Percentiles rank a stretch among this genome's conserved stretches.
Conservation (phyloP, 1,139 yeast species). For the Geotrichum europaeum region DNA sequence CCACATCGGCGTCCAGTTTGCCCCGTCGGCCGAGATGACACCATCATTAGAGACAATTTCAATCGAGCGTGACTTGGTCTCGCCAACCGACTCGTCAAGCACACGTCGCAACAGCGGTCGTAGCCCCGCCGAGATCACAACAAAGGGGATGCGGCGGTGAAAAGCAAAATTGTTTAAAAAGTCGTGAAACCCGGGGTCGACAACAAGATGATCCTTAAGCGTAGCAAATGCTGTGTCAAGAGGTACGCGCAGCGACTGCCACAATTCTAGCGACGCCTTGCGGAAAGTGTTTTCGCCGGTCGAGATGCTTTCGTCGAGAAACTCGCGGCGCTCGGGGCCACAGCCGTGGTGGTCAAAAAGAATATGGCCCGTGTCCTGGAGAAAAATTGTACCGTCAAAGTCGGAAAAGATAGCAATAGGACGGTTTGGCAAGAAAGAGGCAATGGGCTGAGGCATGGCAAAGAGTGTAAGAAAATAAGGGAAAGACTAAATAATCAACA, state of each 20-base stretch:
- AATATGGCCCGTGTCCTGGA: slow-evolving; percentile 43
- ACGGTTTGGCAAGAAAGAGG: slow-evolving; percentile 10
- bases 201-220: slow-evolving; percentile 46
- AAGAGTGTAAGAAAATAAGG: not conserved
- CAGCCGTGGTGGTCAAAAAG: slow-evolving; percentile 42
- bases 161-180: slow-evolving; percentile 49
- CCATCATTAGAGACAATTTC: slow-evolving; percentile 59
- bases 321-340: slow-evolving; percentile 37
- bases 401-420: slow-evolving; percentile 39
- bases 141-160: slow-evolving; percentile 48
- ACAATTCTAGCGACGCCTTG: slow-evolving; percentile 41
- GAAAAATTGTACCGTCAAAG: slow-evolving; percentile 43
- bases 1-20: slow-evolving; percentile 54
- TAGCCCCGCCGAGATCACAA: slow-evolving; percentile 62
- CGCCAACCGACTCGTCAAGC: slow-evolving; percentile 52
- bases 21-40: slow-evolving; percentile 38
- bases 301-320: slow-evolving; percentile 37
- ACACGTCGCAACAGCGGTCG: slow-evolving; percentile 57
- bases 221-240: slow-evolving; percentile 50
- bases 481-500: not conserved
- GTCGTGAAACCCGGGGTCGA: slow-evolving; percentile 55
- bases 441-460: not conserved
- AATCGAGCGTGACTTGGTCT: slow-evolving; percentile 48
- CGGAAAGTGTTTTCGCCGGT: slow-evolving; percentile 35
- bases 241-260: slow-evolving; percentile 41